phyloP scores from a whole-genome alignment of 495 filamentous ascomycete genomes.

The Haplographium delicatum region DNA sequence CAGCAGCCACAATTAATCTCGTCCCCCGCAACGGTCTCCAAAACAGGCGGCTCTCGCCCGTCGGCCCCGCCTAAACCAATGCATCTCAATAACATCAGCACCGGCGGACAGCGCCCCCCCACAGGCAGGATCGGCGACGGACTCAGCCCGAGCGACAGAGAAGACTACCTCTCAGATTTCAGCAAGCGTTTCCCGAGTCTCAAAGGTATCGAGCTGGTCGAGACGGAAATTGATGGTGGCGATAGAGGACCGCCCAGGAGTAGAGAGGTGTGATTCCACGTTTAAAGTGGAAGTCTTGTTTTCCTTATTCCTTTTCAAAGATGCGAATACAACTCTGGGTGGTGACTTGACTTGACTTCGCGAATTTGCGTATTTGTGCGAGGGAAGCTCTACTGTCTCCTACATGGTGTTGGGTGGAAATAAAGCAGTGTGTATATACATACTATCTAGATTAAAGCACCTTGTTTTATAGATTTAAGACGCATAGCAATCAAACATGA shows the following conservation, averaged over 20 bases:
- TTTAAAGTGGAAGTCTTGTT: no score
- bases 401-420: no score
- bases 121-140: neutral
- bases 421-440: no score
- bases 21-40: constrained; percentile 11
- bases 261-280: no score
- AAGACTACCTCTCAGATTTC: constrained; percentile 59
- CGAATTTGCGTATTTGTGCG: no score
- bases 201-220: constrained; percentile 77
- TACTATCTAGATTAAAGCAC: no score
- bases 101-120: constrained; percentile 22
- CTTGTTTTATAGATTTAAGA: no score
- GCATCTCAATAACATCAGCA: constrained; percentile 44
- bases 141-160: constrained; percentile 27
- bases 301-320: no score
- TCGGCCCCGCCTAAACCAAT: constrained; percentile 45
- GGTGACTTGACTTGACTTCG: no score
- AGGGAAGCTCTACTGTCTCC: no score
- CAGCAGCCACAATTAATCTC: neutral
- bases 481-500: no score
- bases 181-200: constrained; percentile 78
- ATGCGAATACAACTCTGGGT: no score
- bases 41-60: constrained; percentile 27
- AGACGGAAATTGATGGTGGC: constrained; percentile 32
- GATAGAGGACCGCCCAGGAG: constrained; percentile 1